Base-by-base conservation (phyloP, 2,329 filamentous ascomycete genomes). In the Penicillium sp. region DNA sequence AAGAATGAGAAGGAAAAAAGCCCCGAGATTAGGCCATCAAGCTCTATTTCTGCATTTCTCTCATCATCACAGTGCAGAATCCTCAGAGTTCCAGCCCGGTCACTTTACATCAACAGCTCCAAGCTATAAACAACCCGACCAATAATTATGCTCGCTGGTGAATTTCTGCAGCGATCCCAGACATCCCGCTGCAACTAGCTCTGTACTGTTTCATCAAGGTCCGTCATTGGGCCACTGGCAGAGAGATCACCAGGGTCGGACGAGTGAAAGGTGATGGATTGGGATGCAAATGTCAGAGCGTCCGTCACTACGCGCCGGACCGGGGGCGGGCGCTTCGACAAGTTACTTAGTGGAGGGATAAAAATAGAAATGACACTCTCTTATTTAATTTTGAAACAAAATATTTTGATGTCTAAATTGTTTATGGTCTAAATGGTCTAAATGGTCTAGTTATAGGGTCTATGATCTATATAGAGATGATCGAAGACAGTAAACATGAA, bases 151-250 rank as follows among this genome's bases (percentile, higher is more conserved):
- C 16, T 8, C 8, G 22, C 25, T 48, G 54, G 19, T 50, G 9
- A 36, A 38, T 33, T 49, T 59, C 62, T 60, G 58, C 57, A 63
- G 49, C 25, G 14, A 60, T 55, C 55, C 42, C 58, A 62, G 57
- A 66, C 62, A 65, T 6, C 19, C 48, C 43, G 26, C 58, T 50
- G 45, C 49, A 59, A 35, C 41, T 35, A 40, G 44, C 25, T 28
- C 31, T 11, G 25, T 50, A 10, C 11, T 16, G 30, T 26, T 22
- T 38, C 1, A 30, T 40, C 2, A 46, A 46, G 25, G 5, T 33
- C 51, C 37, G 28, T 41, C 4, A 61, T 60, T 61, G 59, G 59
- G 31, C 22, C 14, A 12, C 1, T 42, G 26, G 11, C 10, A 28
- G 30, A 28, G 36, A 35, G 60, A 60, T 59, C 55, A 56, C 12